A percentile compares a stretch with the other conserved stretches of the same genome.
phyloP scores from a whole-genome alignment of 768 basidiomycete genomes.

The Kwoniella sp. region DNA sequence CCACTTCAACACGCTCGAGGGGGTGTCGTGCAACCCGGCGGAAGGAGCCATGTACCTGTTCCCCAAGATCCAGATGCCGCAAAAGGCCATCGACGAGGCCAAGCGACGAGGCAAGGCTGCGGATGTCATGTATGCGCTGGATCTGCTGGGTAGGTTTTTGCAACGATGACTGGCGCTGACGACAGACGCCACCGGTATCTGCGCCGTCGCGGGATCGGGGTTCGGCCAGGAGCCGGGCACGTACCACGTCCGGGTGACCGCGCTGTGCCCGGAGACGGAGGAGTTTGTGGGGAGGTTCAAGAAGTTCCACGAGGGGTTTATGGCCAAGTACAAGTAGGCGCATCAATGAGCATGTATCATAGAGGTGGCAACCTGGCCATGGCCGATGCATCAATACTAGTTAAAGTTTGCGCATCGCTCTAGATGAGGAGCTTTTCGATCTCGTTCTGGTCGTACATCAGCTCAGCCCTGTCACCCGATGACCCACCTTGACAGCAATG shows the following conservation, averaged over 20 bases:
- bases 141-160: conserved; percentile 61
- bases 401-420: conserved; percentile 10
- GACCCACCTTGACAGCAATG: conserved; percentile 65
- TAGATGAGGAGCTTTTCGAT: conserved; percentile 53
- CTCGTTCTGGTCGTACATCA: conserved; percentile 41
- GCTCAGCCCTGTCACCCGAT: neutral
- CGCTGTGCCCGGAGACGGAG: conserved; percentile 88
- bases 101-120: conserved; percentile 67
- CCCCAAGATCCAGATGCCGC: conserved; percentile 72
- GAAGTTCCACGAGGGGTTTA: conserved; percentile 63
- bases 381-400: conserved; percentile 11
- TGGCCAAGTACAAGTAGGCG: conserved; percentile 52
- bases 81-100: conserved; percentile 70
- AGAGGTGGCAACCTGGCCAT: no score
- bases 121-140: conserved; percentile 82
- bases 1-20: conserved; percentile 74
- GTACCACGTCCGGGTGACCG: conserved; percentile 87
- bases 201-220: conserved; percentile 86
- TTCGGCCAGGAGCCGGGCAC: conserved; percentile 91
- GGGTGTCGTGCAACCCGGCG: conserved; percentile 65
- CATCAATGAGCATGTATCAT: no score
- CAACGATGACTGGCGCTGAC: neutral
- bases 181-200: conserved; percentile 59
- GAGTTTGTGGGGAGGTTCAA: conserved; percentile 84
- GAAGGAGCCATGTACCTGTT: conserved; percentile 90